Percentiles rank a stretch among this genome's conserved stretches.
Evolutionary conservation across 257 asterid genomes (phyloP).

Genomic region (Scutellaria barbata): DNA sequence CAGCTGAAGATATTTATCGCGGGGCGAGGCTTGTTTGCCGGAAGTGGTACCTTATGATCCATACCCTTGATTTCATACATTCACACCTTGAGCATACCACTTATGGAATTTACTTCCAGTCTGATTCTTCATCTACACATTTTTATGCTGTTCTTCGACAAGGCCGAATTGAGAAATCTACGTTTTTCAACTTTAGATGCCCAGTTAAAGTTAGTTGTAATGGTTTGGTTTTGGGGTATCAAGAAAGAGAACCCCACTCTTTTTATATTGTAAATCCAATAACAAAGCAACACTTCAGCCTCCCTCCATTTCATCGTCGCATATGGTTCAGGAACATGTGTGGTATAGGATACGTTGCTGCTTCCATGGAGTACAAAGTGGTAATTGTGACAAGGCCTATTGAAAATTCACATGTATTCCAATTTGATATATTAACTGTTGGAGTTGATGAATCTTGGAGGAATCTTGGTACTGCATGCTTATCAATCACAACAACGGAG

Average conservation of each 20-base stretch:
- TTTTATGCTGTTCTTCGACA: no score
- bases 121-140: neutral
- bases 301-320: neutral
- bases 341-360: slow-evolving; percentile 1
- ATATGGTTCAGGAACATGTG: neutral
- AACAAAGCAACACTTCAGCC: neutral
- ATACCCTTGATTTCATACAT: neutral
- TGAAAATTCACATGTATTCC: no score
- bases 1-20: neutral
- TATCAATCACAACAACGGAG: neutral
- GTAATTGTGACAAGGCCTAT: neutral
- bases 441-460: slow-evolving; percentile 12
- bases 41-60: neutral
- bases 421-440: slow-evolving; percentile 7
- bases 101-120: neutral
- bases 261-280: neutral
- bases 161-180: slow-evolving; percentile 7
- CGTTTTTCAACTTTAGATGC: neutral
- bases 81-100: neutral
- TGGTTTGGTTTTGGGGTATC: neutral
- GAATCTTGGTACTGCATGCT: neutral
- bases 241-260: no score
- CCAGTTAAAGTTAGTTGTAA: neutral
- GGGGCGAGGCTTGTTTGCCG: neutral
- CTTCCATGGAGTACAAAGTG: slow-evolving; percentile 3